phyloP scores from a whole-genome alignment of 2,329 filamentous ascomycete species.

The Coniochaeta ligniaria region DNA sequence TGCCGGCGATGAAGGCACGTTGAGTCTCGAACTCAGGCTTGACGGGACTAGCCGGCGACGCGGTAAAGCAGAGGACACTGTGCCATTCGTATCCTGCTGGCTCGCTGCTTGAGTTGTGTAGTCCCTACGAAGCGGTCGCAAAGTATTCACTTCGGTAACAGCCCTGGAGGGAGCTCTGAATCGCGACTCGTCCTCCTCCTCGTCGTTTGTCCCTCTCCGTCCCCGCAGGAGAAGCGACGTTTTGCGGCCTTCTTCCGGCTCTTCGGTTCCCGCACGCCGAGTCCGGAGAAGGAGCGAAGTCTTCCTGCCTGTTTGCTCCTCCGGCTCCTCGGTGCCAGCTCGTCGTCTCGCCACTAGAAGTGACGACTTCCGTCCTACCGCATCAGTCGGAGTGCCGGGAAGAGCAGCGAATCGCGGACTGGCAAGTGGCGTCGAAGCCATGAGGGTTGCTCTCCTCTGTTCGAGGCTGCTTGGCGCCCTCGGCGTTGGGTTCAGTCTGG shows the following conservation, averaged over 20 bases:
- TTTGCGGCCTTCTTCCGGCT: conserved; percentile 36
- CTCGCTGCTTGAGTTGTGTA: conserved; percentile 23
- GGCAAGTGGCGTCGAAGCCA: conserved; percentile 36
- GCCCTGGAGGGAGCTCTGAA: conserved; percentile 53
- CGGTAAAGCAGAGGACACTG: conserved; percentile 38
- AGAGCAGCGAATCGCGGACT: conserved; percentile 33
- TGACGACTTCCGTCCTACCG: conserved; percentile 44
- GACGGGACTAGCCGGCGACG: conserved; percentile 46
- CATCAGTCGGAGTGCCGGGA: conserved; percentile 33
- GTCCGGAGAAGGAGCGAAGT: conserved; percentile 40
- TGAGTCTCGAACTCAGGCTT: conserved; percentile 38
- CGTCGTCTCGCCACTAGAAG: conserved; percentile 35
- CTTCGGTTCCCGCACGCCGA: conserved; percentile 37
- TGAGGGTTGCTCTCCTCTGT: conserved; percentile 41
- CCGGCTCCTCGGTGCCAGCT: conserved; percentile 40
- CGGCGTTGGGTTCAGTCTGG: conserved; percentile 25
- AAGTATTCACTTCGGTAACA: conserved; percentile 43
- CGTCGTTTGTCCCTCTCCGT: conserved; percentile 37
- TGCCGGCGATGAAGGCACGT: conserved; percentile 28
- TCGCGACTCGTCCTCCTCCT: conserved; percentile 41
- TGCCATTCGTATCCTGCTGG: background rate
- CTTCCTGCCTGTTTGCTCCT: conserved; percentile 35
- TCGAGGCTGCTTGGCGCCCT: conserved; percentile 43
- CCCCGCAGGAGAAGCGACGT: conserved; percentile 37
- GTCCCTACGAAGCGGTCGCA: conserved; percentile 28